These are phyloP conservation scores for Aegilops speltoides DNA, from an alignment of 176 grass and related monocot genomes.

Conservation along the genomic window DNA sequence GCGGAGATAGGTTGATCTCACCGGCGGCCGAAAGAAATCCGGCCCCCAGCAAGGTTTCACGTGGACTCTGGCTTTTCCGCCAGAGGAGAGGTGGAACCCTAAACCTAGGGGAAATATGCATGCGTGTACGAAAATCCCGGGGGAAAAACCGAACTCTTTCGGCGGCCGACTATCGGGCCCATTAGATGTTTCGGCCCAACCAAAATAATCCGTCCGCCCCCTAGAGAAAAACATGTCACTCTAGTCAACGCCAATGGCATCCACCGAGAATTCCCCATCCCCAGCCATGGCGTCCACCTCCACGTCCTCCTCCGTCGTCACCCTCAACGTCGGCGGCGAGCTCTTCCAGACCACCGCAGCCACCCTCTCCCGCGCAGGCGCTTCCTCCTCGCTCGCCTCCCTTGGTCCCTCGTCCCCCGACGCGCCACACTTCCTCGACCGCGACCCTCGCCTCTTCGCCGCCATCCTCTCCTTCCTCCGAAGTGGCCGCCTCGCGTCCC, in stretches of 20 bases:
- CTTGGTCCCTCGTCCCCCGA: slow-evolving; percentile 24
- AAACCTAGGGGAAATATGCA: no score
- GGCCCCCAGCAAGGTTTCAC: no score
- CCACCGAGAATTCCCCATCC: not conserved
- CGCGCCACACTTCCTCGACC: slow-evolving; percentile 63
- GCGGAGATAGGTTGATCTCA: no score
- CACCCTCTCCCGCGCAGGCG: slow-evolving; percentile 65
- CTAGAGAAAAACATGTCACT: not conserved
- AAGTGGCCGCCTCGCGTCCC: slow-evolving; percentile 34
- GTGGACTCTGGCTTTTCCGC: no score
- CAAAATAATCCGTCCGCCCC: no score
- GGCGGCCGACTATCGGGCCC: no score
- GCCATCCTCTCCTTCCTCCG: slow-evolving; percentile 60
- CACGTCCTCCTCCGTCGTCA: slow-evolving; percentile 42
- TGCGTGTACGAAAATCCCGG: no score
- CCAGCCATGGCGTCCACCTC: slow-evolving; percentile 33
- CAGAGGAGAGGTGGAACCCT: no score
- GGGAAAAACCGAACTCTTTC: no score
- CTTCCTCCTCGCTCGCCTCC: slow-evolving; percentile 58
- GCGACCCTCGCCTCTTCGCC: slow-evolving; percentile 54
- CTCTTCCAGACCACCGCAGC: slow-evolving; percentile 69
- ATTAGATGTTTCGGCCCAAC: no score
- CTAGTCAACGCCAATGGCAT: not conserved
- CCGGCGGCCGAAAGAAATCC: no score
- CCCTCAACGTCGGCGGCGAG: slow-evolving; percentile 77